Evolutionary conservation across 768 basidiomycete genomes (phyloP), one percentile per base, ranked within the genome.

Genomic region (Agaricus subrufescens): DNA sequence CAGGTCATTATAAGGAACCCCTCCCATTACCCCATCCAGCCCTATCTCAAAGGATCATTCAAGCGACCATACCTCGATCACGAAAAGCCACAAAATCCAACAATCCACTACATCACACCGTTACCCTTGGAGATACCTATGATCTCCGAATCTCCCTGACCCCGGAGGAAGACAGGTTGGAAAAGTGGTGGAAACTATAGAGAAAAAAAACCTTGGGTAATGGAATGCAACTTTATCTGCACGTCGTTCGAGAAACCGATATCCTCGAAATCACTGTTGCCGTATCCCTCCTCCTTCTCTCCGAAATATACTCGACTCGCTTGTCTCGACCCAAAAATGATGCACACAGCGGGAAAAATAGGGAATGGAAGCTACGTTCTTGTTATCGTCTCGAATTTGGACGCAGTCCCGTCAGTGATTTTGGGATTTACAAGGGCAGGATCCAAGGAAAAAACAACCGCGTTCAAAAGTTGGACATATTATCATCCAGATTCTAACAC

Each of bases 401-500:
- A 25, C 66, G 67, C 8, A 69, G 69, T 3, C 76, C 76, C 27
- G 75, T 81, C 44, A 47, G 73, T 0, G 76, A 80, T 54, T 77
- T 79, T 56, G 78, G 79, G 6, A 72, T 80, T 34, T 70, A 66
- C 1, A 63, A 65, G 44, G 77, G 77, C 3, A 56, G 65, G 6
- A 69, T 62, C 15, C 46, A 61, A 2, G 74, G 77, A 3, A 70
- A 60, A 26, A 11, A 34, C 11, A 50, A 45, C 11, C 27, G 39
- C 27, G 30, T 44, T 6, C 57, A 61, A 26, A 26, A 46, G 39
- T 3, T 50, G 58, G 31, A 39, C 46, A 3, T 61, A 61, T 62
- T 63, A 63, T 31, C 55, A 69, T 58, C 44, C 62, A 19, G 42
- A 63, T 8, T 62, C 66, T 2, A 49, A 62, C 6, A 61, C 55